Evolutionary conservation across 176 grass and related monocot species (phyloP).

Genomic region (Otatea glauca): DNA sequence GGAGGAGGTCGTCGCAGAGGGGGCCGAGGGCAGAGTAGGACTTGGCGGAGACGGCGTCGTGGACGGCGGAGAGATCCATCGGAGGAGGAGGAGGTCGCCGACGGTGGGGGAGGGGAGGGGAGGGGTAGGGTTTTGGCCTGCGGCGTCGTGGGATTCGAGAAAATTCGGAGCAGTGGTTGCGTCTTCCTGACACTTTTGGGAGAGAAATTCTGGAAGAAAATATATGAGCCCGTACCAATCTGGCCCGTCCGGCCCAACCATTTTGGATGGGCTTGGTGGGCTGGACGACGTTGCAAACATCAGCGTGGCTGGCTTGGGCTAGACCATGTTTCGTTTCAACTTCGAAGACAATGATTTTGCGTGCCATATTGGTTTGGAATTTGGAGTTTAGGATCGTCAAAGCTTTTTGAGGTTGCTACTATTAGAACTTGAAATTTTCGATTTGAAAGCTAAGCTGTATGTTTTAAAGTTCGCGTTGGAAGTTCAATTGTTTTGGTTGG

Average conservation of each 20-base stretch:
- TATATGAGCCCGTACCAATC: not conserved
- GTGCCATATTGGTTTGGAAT: too few relatives aligned
- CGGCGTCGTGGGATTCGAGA: not conserved
- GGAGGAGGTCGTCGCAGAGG: slow-evolving; percentile 77
- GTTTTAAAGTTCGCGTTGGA: not conserved
- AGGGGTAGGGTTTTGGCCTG: slow-evolving; percentile 20
- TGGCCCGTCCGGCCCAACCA: not conserved
- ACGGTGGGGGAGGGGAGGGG: not conserved
- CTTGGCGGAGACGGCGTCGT: slow-evolving; percentile 56
- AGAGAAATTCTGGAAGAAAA: not conserved
- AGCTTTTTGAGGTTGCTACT: not conserved
- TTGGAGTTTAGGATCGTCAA: too few relatives aligned
- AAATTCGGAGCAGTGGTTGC: not conserved
- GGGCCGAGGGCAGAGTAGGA: slow-evolving; percentile 57
- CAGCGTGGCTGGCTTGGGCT: too few relatives aligned
- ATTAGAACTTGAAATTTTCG: not conserved
- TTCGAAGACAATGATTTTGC: too few relatives aligned
- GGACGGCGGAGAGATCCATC: slow-evolving; percentile 75
- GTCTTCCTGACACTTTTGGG: not conserved
- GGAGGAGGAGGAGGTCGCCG: slow-evolving; percentile 34
- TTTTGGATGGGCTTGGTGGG: not conserved
- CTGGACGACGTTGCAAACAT: not conserved
- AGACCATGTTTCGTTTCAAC: too few relatives aligned
- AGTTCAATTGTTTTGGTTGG: not conserved
- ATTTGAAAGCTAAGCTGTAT: too few relatives aligned